These are phyloP conservation scores for Ogataea glucozyma DNA, from an alignment of 805 yeast species.

Conservation along the genomic window DNA sequence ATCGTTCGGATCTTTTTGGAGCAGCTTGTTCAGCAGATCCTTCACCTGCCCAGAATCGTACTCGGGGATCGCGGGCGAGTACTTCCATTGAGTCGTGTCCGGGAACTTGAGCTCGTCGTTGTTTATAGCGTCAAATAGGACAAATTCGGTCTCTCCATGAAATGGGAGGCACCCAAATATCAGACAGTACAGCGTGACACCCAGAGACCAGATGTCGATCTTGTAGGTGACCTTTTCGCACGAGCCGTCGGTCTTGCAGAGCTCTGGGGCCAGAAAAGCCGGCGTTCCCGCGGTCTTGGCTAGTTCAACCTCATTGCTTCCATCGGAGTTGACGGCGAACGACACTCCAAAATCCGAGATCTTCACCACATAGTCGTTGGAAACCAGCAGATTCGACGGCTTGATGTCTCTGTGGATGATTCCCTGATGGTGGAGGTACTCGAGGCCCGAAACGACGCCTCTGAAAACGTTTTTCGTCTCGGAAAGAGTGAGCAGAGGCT, in stretches of 20 bases:
- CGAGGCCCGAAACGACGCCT: slow-evolving; percentile 85
- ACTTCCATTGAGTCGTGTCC: slow-evolving; percentile 31
- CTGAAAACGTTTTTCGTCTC: slow-evolving; percentile 73
- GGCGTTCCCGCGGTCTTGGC: slow-evolving; percentile 98
- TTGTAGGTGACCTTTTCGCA: slow-evolving; percentile 67
- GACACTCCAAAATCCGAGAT: slow-evolving; percentile 98
- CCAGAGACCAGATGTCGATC: slow-evolving; percentile 97
- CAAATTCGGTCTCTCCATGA: slow-evolving; percentile 82
- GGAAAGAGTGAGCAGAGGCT: slow-evolving; percentile 67
- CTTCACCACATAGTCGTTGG: slow-evolving; percentile 72
- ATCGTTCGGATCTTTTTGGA: slow-evolving; percentile 66
- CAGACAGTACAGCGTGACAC: slow-evolving; percentile 86
- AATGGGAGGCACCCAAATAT: slow-evolving; percentile 89
- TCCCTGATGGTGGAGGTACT: slow-evolving; percentile 86
- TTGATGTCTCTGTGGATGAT: slow-evolving; percentile 94
- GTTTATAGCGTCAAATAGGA: slow-evolving; percentile 79
- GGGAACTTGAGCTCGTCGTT: slow-evolving; percentile 64
- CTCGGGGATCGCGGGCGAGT: slow-evolving; percentile 22
- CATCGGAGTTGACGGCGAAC: slow-evolving; percentile 56
- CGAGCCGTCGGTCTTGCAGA: slow-evolving; percentile 62
- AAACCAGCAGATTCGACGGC: slow-evolving; percentile 84
- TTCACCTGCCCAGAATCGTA: slow-evolving; percentile 42
- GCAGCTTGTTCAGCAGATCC: slow-evolving; percentile 60
- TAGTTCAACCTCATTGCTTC: slow-evolving; percentile 68
- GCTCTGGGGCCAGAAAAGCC: slow-evolving; percentile 93